A percentile compares a stretch with the other conserved stretches of the same genome.
Conservation (phyloP, 768 basidiomycete species). For the Suillus subalutaceus region DNA sequence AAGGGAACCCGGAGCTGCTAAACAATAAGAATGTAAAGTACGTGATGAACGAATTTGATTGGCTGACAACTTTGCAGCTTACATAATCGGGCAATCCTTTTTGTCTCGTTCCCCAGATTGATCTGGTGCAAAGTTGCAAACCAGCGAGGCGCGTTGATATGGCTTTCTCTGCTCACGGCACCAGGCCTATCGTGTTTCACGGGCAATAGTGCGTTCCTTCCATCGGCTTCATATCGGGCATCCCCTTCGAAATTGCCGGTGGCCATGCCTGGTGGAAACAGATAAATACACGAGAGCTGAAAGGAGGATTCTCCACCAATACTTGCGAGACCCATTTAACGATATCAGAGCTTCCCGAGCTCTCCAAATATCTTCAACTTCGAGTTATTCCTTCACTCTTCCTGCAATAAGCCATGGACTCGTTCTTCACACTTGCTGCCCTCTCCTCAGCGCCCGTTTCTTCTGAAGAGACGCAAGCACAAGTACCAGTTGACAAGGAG, state of each 20-base stretch:
- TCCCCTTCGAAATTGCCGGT: background rate
- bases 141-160: background rate
- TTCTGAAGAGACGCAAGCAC: constrained; percentile 5
- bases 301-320: background rate
- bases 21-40: constrained; percentile 1
- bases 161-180: background rate
- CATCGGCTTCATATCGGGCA: background rate
- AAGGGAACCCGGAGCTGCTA: background rate
- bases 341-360: background rate
- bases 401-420: background rate
- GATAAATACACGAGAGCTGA: constrained; percentile 1
- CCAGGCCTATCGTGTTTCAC: background rate
- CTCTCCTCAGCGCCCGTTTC: background rate
- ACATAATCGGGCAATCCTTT: background rate
- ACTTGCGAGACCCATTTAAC: background rate
- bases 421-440: background rate
- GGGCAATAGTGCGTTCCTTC: background rate
- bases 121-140: background rate
- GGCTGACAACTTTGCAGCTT: background rate
- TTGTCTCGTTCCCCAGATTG: background rate
- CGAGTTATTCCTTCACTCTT: background rate
- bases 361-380: background rate
- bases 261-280: background rate
- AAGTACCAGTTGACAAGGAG: constrained; percentile 8
- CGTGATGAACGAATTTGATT: background rate